phyloP scores from a whole-genome alignment of 768 basidiomycete species.

The Hypholoma fasciculare region DNA sequence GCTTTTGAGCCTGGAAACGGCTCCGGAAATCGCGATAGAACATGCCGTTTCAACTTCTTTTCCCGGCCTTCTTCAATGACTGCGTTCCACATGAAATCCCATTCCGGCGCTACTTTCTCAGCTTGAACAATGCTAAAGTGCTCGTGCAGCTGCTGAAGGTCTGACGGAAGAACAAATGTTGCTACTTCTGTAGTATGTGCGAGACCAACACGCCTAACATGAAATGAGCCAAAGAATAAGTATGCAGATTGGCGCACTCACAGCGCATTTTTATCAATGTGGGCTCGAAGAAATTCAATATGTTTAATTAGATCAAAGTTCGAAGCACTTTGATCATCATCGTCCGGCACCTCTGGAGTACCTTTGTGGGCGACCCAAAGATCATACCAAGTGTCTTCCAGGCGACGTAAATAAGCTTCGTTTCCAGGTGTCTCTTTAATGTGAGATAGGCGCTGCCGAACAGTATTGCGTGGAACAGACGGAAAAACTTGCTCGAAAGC shows the following conservation, averaged over 20 bases:
- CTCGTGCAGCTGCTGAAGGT: slow-evolving; percentile 41
- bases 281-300: slow-evolving; percentile 73
- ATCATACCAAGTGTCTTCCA: slow-evolving; percentile 82
- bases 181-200: slow-evolving; percentile 40
- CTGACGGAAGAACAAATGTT: slow-evolving; percentile 37
- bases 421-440: slow-evolving; percentile 63
- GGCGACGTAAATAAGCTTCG: slow-evolving; percentile 72
- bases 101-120: slow-evolving; percentile 40
- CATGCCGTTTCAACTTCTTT: slow-evolving; percentile 58
- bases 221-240: background rate
- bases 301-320: slow-evolving; percentile 85
- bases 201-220: slow-evolving; percentile 63
- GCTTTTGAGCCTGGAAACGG: slow-evolving; percentile 32
- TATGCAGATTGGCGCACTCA: slow-evolving; percentile 38
- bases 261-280: slow-evolving; percentile 87
- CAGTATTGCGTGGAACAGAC: slow-evolving; percentile 67
- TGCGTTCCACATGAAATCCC: slow-evolving; percentile 77
- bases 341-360: slow-evolving; percentile 67
- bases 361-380: slow-evolving; percentile 76
- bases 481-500: slow-evolving; percentile 82
- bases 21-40: slow-evolving; percentile 48
- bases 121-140: slow-evolving; percentile 55
- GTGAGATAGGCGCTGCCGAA: slow-evolving; percentile 66
- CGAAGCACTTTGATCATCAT: slow-evolving; percentile 60
- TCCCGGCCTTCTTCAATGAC: slow-evolving; percentile 76